Conservation (phyloP, 1,284 basidiomycete genomes). For the Boletellus deceptivus region DNA sequence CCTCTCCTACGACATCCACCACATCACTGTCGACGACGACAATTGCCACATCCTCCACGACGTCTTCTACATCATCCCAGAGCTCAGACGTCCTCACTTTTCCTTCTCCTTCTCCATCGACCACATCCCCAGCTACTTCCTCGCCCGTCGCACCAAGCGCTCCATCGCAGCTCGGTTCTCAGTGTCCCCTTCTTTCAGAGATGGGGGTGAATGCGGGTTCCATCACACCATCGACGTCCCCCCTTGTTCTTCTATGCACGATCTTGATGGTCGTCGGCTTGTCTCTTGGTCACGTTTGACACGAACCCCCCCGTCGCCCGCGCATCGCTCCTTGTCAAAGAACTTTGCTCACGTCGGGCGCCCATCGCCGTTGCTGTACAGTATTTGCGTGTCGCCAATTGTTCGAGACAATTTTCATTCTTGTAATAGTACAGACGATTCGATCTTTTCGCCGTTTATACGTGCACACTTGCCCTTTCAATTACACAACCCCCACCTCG, state of each 20-base stretch:
- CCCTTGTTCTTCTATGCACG: slow-evolving; percentile 14
- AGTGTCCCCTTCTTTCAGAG: slow-evolving; percentile 20
- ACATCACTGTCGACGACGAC: slow-evolving; percentile 1
- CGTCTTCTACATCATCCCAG: not conserved
- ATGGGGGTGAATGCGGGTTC: slow-evolving; percentile 3
- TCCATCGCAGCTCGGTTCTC: slow-evolving; percentile 23
- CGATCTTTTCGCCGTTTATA: not conserved
- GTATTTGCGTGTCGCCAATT: not conserved
- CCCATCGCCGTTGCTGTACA: too few relatives aligned
- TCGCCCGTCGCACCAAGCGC: slow-evolving; percentile 8
- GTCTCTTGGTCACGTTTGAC: too few relatives aligned
- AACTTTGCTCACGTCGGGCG: not conserved
- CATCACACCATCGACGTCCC: not conserved
- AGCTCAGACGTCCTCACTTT: slow-evolving; percentile 4
- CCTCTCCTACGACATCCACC: not conserved
- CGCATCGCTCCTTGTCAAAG: not conserved
- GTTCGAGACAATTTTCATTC: not conserved
- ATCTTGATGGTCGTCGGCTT: slow-evolving; percentile 16
- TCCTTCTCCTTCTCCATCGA: not conserved
- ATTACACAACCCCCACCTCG: too few relatives aligned
- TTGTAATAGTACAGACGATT: slow-evolving; percentile 6
- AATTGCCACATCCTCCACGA: not conserved
- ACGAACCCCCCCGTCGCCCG: too few relatives aligned
- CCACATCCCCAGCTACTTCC: slow-evolving; percentile 4
- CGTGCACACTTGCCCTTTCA: too few relatives aligned